These are phyloP conservation scores for Bertia moriformis DNA, from an alignment of 2,329 filamentous ascomycete genomes.

Conservation along the genomic window DNA sequence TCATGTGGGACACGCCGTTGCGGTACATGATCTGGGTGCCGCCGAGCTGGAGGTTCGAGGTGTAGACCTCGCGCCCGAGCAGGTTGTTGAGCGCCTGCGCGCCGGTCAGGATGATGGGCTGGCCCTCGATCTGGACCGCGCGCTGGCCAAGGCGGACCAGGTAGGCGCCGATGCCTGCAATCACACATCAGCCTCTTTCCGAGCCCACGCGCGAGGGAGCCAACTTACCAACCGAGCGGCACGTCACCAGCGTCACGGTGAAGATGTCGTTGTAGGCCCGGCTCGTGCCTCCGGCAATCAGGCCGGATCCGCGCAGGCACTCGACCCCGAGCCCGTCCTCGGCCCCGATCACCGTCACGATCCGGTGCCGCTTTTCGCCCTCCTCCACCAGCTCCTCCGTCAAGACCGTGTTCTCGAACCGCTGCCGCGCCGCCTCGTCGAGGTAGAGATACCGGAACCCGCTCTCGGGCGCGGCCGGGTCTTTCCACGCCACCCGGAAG, in stretches of 20 bases:
- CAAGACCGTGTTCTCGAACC: slow-evolving; percentile 75
- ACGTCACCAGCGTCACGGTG: slow-evolving; percentile 92
- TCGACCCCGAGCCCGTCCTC: slow-evolving; percentile 97
- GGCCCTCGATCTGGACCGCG: slow-evolving; percentile 96
- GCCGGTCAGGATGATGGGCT: slow-evolving; percentile 96
- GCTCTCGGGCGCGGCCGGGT: slow-evolving; percentile 61
- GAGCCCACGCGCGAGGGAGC: neutral
- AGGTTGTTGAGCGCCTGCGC: slow-evolving; percentile 96
- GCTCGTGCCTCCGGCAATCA: slow-evolving; percentile 94
- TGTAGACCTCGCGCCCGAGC: slow-evolving; percentile 94
- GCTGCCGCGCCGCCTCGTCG: slow-evolving; percentile 70
- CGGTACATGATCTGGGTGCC: slow-evolving; percentile 99
- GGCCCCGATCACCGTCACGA: slow-evolving; percentile 79
- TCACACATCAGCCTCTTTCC: neutral
- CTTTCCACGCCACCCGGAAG: slow-evolving; percentile 95
- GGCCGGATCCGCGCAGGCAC: slow-evolving; percentile 87
- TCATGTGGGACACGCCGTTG: slow-evolving; percentile 99
- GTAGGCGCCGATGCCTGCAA: slow-evolving; percentile 77
- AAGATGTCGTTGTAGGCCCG: slow-evolving; percentile 98
- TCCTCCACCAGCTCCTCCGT: slow-evolving; percentile 77
- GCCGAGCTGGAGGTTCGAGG: slow-evolving; percentile 95
- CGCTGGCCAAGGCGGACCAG: slow-evolving; percentile 94
- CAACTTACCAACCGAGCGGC: slow-evolving; percentile 70
- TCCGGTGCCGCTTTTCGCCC: slow-evolving; percentile 83
- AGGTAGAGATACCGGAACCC: slow-evolving; percentile 98